phyloP scores from a whole-genome alignment of 768 basidiomycete species.

The Termitomyces sp. region DNA sequence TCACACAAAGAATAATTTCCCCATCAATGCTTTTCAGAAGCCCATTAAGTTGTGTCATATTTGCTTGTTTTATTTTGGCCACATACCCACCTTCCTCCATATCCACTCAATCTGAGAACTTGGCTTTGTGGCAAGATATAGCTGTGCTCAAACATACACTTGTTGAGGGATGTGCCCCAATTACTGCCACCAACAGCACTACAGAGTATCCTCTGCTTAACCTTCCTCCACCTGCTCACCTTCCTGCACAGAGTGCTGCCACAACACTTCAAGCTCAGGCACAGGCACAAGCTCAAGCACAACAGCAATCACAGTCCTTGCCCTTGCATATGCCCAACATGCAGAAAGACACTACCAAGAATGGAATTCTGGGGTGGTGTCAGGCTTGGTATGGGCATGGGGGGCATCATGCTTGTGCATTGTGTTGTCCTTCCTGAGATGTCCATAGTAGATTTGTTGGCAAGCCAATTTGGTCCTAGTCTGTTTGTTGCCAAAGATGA shows the following conservation, averaged over 20 bases:
- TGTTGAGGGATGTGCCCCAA: constrained; percentile 59
- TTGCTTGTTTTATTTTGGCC: too few relatives aligned
- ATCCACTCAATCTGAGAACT: constrained; percentile 70
- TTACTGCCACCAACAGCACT: background rate
- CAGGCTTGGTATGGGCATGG: constrained; percentile 33
- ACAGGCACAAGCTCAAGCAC: constrained; percentile 13
- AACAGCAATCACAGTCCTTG: constrained; percentile 12
- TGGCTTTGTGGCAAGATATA: constrained; percentile 78
- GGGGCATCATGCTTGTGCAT: constrained; percentile 82
- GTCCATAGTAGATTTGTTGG: constrained; percentile 12
- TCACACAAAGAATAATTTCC: too few relatives aligned
- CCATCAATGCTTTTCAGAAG: too few relatives aligned
- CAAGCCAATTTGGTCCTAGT: constrained; percentile 15
- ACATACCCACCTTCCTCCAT: too few relatives aligned
- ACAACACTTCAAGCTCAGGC: constrained; percentile 21
- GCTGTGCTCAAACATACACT: constrained; percentile 69
- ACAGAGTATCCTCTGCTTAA: constrained; percentile 31
- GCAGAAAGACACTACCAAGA: constrained; percentile 68
- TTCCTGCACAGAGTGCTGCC: constrained; percentile 40
- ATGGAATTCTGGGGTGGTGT: constrained; percentile 78
- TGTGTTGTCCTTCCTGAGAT: constrained; percentile 78
- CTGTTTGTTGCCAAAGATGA: constrained; percentile 16
- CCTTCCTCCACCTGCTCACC: constrained; percentile 49
- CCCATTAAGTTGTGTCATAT: too few relatives aligned
- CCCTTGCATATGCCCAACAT: constrained; percentile 59